A percentile compares a stretch with the other conserved stretches of the same genome.
phyloP scores from a whole-genome alignment of 2,329 filamentous ascomycete genomes.

The Aureobasidium sp. region DNA sequence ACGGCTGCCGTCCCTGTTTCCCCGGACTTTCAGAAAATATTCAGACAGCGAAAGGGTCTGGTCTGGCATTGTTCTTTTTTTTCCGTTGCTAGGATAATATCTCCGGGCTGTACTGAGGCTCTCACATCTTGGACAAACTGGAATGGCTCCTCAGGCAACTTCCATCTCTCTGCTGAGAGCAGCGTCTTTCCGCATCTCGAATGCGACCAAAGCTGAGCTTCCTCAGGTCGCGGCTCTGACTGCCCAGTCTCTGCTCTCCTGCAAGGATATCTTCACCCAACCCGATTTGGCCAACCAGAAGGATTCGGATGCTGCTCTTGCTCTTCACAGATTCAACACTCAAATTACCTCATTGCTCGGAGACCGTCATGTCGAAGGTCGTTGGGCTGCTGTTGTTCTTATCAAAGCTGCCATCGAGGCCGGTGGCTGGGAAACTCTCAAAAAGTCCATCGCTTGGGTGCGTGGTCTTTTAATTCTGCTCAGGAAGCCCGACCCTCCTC shows the following conservation, averaged over 20 bases:
- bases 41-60: neutral
- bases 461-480: slow-evolving; percentile 65
- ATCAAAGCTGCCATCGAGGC: slow-evolving; percentile 75
- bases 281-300: slow-evolving; percentile 50
- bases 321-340: slow-evolving; percentile 75
- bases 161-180: slow-evolving; percentile 46
- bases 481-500: slow-evolving; percentile 68
- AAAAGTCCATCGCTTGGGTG: slow-evolving; percentile 67
- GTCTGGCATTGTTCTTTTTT: neutral
- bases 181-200: slow-evolving; percentile 61
- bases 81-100: neutral
- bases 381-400: slow-evolving; percentile 69
- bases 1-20: neutral
- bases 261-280: slow-evolving; percentile 53
- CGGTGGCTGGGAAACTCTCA: slow-evolving; percentile 75
- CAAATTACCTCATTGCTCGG: slow-evolving; percentile 69
- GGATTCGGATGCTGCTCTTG: slow-evolving; percentile 56
- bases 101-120: neutral
- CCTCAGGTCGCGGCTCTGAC: slow-evolving; percentile 65
- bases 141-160: slow-evolving; percentile 12
- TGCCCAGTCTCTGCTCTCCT: slow-evolving; percentile 46
- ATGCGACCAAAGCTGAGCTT: slow-evolving; percentile 63
- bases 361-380: slow-evolving; percentile 63
- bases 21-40: slow-evolving; percentile 6
- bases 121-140: neutral